Evolutionary conservation across 2,329 filamentous ascomycete species (phyloP).

Genomic region (Cladosporium oxysporum): DNA sequence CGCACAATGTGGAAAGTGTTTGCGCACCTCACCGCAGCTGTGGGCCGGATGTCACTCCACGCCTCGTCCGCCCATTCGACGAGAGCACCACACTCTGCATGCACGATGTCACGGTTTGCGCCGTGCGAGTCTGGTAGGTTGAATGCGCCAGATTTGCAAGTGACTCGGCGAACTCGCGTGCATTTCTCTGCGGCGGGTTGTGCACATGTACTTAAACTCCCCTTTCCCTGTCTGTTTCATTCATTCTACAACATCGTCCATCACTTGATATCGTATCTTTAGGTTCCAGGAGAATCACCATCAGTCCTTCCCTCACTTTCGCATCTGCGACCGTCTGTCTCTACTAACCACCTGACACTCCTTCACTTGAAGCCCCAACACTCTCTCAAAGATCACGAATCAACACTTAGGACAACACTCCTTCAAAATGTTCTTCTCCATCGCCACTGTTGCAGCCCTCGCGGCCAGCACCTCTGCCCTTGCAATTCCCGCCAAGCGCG

Average conservation of each 20-base stretch:
- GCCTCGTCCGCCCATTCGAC: slow-evolving; percentile 9
- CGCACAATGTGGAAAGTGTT: slow-evolving; percentile 15
- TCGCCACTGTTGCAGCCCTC: slow-evolving; percentile 24
- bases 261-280: slow-evolving; percentile 11
- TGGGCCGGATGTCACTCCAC: slow-evolving; percentile 15
- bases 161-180: background rate
- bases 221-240: background rate
- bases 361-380: slow-evolving; percentile 11
- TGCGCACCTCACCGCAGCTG: slow-evolving; percentile 12
- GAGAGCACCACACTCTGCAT: slow-evolving; percentile 10
- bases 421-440: slow-evolving; percentile 25
- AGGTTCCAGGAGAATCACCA: slow-evolving; percentile 19
- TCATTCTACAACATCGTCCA: slow-evolving; percentile 1
- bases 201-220: slow-evolving; percentile 15
- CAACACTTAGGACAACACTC: slow-evolving; percentile 1
- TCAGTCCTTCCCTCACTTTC: slow-evolving; percentile 19
- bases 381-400: slow-evolving; percentile 17
- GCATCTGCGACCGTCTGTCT: slow-evolving; percentile 17
- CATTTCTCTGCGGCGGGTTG: background rate
- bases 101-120: slow-evolving; percentile 18
- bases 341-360: slow-evolving; percentile 10
- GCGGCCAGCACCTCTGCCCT: slow-evolving; percentile 24
- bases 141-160: slow-evolving; percentile 10
- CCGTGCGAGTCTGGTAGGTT: slow-evolving; percentile 18
- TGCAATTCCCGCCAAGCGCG: slow-evolving; percentile 21